Percentiles rank a stretch among this genome's conserved stretches.
phyloP scores from a whole-genome alignment of 2,329 filamentous ascomycete genomes.

The Colletotrichum sp. region DNA sequence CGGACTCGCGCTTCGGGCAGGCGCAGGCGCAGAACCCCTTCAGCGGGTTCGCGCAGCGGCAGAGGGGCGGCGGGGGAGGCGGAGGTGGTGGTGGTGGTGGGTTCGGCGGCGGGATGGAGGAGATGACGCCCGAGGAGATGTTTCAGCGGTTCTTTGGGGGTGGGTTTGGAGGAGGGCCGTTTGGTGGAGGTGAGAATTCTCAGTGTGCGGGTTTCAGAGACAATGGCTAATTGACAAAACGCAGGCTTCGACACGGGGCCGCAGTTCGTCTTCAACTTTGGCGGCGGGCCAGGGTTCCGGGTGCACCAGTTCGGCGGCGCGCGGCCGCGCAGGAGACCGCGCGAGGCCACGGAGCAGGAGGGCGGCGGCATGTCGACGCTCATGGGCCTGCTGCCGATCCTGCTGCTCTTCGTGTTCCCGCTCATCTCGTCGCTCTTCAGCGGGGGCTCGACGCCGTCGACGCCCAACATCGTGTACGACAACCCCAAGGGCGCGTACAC shows the following conservation, averaged over 20 bases:
- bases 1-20: constrained; percentile 82
- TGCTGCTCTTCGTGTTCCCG: constrained; percentile 87
- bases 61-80: constrained; percentile 40
- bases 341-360: constrained; percentile 61
- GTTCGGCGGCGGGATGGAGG: constrained; percentile 79
- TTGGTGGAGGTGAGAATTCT: constrained; percentile 44
- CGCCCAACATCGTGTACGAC: constrained; percentile 81
- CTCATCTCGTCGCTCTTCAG: constrained; percentile 82
- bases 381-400: constrained; percentile 81
- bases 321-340: constrained; percentile 77
- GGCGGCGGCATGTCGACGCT: constrained; percentile 63
- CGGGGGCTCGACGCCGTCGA: constrained; percentile 52
- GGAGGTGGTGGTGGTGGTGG: constrained; percentile 52
- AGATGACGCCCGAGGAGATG: constrained; percentile 95
- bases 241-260: constrained; percentile 76
- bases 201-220: neutral
- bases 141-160: constrained; percentile 95
- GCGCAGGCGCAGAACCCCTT: constrained; percentile 69
- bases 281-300: constrained; percentile 86
- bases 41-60: constrained; percentile 58
- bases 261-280: constrained; percentile 94
- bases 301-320: constrained; percentile 94
- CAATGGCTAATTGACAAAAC: neutral
- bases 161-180: constrained; percentile 65
- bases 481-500: constrained; percentile 74